phyloP scores from a whole-genome alignment of 768 basidiomycete genomes.

The Strobilomyces echinocephalus region DNA sequence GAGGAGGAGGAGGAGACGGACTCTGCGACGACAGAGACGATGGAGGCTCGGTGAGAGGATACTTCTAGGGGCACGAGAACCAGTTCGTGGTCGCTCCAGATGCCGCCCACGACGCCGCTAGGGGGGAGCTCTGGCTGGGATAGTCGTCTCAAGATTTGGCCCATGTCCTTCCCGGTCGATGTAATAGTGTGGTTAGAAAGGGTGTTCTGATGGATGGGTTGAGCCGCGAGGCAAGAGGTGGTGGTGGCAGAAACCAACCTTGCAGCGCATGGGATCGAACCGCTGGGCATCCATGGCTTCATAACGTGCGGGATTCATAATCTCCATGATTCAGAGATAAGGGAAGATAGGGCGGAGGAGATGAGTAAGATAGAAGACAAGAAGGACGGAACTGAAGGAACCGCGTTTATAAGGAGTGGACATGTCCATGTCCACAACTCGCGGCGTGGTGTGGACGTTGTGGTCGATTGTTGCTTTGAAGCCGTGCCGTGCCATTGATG shows the following conservation, averaged over 20 bases:
- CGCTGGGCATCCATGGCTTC: constrained; percentile 30
- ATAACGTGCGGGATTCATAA: constrained; percentile 25
- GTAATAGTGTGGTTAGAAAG: constrained; percentile 9
- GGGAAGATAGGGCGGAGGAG: constrained; percentile 25
- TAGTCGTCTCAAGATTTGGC: constrained; percentile 23
- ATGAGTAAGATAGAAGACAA: constrained; percentile 24
- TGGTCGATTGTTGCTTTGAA: constrained; percentile 21
- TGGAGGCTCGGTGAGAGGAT: constrained; percentile 14
- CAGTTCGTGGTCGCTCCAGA: constrained; percentile 33
- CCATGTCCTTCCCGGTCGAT: constrained; percentile 21
- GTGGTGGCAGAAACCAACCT: constrained; percentile 22
- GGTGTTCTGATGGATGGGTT: constrained; percentile 21
- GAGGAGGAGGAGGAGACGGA: constrained; percentile 11
- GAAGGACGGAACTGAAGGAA: constrained; percentile 27
- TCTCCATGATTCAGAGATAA: constrained; percentile 28
- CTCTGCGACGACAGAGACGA: constrained; percentile 14
- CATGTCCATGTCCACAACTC: constrained; percentile 24
- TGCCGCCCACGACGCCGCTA: constrained; percentile 24
- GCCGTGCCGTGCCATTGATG: constrained; percentile 17
- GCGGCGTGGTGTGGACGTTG: constrained; percentile 24
- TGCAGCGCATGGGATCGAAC: constrained; percentile 30
- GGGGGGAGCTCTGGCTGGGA: constrained; percentile 17
- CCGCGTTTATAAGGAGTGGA: constrained; percentile 19
- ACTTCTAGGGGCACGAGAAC: constrained; percentile 31
- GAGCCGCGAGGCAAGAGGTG: constrained; percentile 17